phyloP scores from a whole-genome alignment of 768 basidiomycete species.

The Mycena pura region DNA sequence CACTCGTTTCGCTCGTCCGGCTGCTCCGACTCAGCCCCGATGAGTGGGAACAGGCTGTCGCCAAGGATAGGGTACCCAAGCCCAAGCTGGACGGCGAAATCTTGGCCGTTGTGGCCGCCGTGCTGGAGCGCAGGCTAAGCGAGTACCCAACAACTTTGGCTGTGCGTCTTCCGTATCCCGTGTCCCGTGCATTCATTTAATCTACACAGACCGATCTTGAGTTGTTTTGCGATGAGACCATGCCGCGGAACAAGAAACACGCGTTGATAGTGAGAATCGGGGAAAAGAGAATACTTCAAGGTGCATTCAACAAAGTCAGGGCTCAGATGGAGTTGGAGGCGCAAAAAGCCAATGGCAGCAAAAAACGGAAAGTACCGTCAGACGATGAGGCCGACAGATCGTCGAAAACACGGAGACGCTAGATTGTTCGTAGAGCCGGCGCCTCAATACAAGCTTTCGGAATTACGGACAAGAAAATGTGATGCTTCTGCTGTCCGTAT shows the following conservation, averaged over 20 bases:
- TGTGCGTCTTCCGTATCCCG: conserved; percentile 45
- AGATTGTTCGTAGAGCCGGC: too few species aligned
- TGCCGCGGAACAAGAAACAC: conserved; percentile 56
- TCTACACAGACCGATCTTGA: conserved; percentile 57
- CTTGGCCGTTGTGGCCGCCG: conserved; percentile 53
- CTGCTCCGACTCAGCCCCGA: conserved; percentile 61
- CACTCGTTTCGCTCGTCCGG: conserved; percentile 68
- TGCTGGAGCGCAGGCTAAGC: conserved; percentile 56
- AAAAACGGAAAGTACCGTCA: conserved; percentile 9
- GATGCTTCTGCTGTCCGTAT: too few species aligned
- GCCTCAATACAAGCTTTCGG: too few species aligned
- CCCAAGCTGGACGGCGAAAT: conserved; percentile 60
- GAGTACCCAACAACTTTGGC: conserved; percentile 66
- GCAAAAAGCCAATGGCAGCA: background rate
- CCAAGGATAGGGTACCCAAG: conserved; percentile 78
- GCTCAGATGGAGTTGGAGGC: conserved; percentile 2
- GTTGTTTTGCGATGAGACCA: conserved; percentile 39
- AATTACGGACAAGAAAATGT: too few species aligned
- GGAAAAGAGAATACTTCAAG: conserved; percentile 73
- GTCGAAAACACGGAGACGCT: conserved; percentile 9
- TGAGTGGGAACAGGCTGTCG: conserved; percentile 66
- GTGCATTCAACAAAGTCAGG: conserved; percentile 32
- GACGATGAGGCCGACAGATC: conserved; percentile 11
- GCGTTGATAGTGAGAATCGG: conserved; percentile 80
- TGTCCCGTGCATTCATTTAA: background rate